Evolutionary conservation across 1,139 yeast species (phyloP).

Genomic region (Blastobotrys proliferans): DNA sequence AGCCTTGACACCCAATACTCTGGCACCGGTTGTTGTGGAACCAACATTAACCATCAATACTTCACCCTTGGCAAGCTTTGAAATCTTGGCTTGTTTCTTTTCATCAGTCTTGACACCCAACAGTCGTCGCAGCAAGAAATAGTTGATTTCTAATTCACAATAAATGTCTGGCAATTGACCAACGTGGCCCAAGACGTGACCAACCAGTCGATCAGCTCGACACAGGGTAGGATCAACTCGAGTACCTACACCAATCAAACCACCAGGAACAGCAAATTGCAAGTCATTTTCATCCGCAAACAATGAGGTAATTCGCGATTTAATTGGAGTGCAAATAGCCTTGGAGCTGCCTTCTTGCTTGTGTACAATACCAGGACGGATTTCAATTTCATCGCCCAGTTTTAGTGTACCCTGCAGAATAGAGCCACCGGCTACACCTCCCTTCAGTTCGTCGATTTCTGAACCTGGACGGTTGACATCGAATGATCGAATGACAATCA

Average conservation of each 20-base stretch:
- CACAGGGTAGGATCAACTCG: conserved; percentile 98
- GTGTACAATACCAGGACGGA: conserved; percentile 97
- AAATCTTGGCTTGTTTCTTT: conserved; percentile 94
- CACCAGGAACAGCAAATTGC: conserved; percentile 99
- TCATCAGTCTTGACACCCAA: conserved; percentile 99
- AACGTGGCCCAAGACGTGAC: conserved; percentile 97
- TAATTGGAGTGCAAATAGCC: conserved; percentile 93
- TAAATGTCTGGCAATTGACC: conserved; percentile 94
- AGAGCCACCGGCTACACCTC: conserved; percentile 99
- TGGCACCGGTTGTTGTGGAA: conserved; percentile 98
- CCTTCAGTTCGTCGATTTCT: conserved; percentile 93
- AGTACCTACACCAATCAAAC: conserved; percentile 98
- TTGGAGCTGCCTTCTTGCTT: conserved; percentile 79
- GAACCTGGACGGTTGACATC: conserved; percentile 99
- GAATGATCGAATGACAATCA: conserved; percentile 96
- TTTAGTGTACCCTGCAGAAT: conserved; percentile 95
- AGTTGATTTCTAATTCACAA: conserved; percentile 96
- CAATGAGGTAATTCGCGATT: conserved; percentile 86
- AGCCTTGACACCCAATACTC: conserved; percentile 96
- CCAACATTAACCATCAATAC: conserved; percentile 99
- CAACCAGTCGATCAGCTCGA: conserved; percentile 98
- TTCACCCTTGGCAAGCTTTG: conserved; percentile 90
- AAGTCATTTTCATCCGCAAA: conserved; percentile 97
- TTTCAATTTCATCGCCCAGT: conserved; percentile 97
- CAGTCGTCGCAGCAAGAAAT: conserved; percentile 92